Percentiles rank a stretch among this genome's conserved stretches.
Evolutionary conservation across 495 filamentous ascomycete species (phyloP).

Genomic region (Podospora anserina): DNA sequence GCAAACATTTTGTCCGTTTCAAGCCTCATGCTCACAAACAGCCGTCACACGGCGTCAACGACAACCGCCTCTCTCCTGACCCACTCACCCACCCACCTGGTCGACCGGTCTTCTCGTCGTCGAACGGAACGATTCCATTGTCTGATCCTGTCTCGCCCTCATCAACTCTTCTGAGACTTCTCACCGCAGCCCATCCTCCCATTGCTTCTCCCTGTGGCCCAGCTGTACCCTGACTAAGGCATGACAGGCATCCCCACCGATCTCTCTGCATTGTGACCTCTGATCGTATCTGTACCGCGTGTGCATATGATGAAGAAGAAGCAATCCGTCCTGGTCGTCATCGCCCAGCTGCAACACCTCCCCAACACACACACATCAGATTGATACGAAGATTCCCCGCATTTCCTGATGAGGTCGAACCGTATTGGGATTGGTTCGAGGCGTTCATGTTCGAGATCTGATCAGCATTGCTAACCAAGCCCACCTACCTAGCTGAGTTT

Average conservation of each 20-base stretch:
- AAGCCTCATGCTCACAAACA: background rate
- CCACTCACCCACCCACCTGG: background rate
- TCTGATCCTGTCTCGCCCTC: slow-evolving; percentile 1
- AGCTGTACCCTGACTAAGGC: background rate
- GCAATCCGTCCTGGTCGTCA: slow-evolving; percentile 1
- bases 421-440: background rate
- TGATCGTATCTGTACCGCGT: background rate
- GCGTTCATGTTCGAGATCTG: background rate
- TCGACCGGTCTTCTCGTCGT: background rate
- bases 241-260: background rate
- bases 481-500: background rate
- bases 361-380: background rate
- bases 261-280: background rate
- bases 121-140: background rate
- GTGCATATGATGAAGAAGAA: slow-evolving; percentile 4
- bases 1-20: background rate
- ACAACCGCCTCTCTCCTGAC: background rate
- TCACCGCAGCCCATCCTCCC: background rate
- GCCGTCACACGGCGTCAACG: background rate
- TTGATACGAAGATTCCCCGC: background rate
- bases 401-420: background rate
- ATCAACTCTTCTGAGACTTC: background rate
- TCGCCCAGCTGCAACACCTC: background rate
- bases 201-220: background rate
- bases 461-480: background rate